Conservation (phyloP, 495 filamentous ascomycete species). For the Pyrenopolyporus hunteri region DNA sequence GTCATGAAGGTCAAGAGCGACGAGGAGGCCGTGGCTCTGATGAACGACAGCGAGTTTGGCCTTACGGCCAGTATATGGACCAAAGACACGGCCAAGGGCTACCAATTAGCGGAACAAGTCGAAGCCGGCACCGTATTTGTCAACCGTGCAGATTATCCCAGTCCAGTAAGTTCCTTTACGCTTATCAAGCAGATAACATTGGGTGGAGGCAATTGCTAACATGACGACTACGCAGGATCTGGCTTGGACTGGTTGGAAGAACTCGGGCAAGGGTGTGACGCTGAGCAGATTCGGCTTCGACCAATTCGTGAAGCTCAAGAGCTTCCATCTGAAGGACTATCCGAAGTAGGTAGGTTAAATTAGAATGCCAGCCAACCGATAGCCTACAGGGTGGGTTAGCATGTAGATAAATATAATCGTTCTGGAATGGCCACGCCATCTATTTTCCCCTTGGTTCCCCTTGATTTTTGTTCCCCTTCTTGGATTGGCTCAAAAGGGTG, state of each 20-base stretch:
- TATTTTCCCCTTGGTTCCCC: no score
- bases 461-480: neutral
- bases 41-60: constrained; percentile 96
- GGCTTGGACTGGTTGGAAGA: constrained; percentile 98
- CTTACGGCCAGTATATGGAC: constrained; percentile 99
- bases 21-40: constrained; percentile 78
- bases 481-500: neutral
- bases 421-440: constrained; percentile 21
- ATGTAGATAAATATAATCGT: neutral
- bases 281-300: constrained; percentile 91
- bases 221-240: constrained; percentile 68
- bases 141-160: constrained; percentile 92
- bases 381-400: neutral
- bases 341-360: constrained; percentile 64
- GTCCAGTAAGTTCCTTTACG: constrained; percentile 70
- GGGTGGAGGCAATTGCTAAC: constrained; percentile 28
- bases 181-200: constrained; percentile 27
- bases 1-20: constrained; percentile 90
- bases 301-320: constrained; percentile 95
- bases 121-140: constrained; percentile 97
- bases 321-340: constrained; percentile 90
- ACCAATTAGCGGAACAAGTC: constrained; percentile 76
- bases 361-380: constrained; percentile 46
- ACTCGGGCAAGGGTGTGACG: constrained; percentile 88
- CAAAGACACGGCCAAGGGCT: constrained; percentile 79